Base-by-base conservation (phyloP, 768 basidiomycete species). In the Guyanaporus albipodus region DNA sequence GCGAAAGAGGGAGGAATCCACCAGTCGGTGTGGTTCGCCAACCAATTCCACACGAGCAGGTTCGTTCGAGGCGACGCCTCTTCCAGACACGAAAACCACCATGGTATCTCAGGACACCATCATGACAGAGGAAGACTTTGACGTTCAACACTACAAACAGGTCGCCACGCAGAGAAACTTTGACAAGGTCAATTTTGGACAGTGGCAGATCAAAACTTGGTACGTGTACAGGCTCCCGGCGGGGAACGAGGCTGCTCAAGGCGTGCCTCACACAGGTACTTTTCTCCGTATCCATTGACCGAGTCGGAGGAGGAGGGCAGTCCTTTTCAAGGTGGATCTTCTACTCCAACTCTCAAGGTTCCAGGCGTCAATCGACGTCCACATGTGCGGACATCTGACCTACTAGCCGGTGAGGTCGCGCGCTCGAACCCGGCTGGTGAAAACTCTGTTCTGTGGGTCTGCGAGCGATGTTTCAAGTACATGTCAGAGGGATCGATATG, bases 391-490 rank as follows among this genome's bases (percentile, higher is more conserved):
- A 87, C 86, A 2, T 83, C 83, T 9, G 87, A 91, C 52, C 59
- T 90, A 21, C 67, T 88, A 15, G 80, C 80, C 1, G 82, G 85
- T 26, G 80, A 83, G 6, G 62, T 85, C 42, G 70, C 72, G 26
- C 72, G 80, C 18, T 69, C 72, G 15, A 68, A 72, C 38, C 63
- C 60, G 15, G 47, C 60, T 14, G 74, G 70, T 4, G 82, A 81
- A 52, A 73, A 73, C 39, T 67, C 79, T 15, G 67, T 71, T 26
- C 66, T 94, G 17, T 93, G 83, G 79, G 90, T 94, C 6, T 95
- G 92, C 62, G 87, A 93, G 55, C 78, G 81, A 50, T 99, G 95
- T 70, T 96, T 97, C 82, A 98, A 96, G 70, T 99, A 99, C 62
- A 91, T 93, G 85, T 72, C 81, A 2, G 85, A 91, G 37, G 78